A percentile compares a stretch with the other conserved stretches of the same genome.
Evolutionary conservation across 2,329 filamentous ascomycete genomes (phyloP).

Genomic region (Cytospora piceae): DNA sequence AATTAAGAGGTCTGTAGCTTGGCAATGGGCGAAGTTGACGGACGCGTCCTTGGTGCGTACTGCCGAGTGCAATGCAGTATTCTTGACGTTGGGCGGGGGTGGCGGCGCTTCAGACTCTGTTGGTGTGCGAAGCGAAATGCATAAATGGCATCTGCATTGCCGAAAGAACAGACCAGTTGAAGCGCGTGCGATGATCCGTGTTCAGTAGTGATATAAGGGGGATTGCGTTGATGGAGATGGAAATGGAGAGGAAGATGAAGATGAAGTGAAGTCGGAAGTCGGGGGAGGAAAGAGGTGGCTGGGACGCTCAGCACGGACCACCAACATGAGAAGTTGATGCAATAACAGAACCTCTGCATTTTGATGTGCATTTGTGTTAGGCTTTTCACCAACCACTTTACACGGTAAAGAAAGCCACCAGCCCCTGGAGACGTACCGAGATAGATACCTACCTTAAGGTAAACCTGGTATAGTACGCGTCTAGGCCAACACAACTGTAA

Average conservation of each 20-base stretch:
- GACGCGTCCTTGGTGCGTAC: conserved; percentile 12
- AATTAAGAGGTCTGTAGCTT: conserved; percentile 14
- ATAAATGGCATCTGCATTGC: background rate
- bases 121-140: background rate
- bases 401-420: no score
- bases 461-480: no score
- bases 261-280: background rate
- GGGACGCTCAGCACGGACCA: background rate
- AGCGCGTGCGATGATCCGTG: background rate
- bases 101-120: conserved; percentile 2
- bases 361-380: background rate
- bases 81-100: background rate
- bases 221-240: background rate
- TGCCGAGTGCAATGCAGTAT: conserved; percentile 22
- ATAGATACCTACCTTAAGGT: no score
- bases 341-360: background rate
- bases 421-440: no score
- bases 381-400: background rate
- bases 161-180: background rate
- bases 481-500: no score
- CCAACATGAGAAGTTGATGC: background rate
- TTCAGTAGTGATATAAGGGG: background rate
- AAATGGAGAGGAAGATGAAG: background rate
- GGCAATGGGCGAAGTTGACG: conserved; percentile 19
- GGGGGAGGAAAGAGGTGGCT: background rate